phyloP scores from a whole-genome alignment of 202 grass and related monocot species.

The Carex arenaria region DNA sequence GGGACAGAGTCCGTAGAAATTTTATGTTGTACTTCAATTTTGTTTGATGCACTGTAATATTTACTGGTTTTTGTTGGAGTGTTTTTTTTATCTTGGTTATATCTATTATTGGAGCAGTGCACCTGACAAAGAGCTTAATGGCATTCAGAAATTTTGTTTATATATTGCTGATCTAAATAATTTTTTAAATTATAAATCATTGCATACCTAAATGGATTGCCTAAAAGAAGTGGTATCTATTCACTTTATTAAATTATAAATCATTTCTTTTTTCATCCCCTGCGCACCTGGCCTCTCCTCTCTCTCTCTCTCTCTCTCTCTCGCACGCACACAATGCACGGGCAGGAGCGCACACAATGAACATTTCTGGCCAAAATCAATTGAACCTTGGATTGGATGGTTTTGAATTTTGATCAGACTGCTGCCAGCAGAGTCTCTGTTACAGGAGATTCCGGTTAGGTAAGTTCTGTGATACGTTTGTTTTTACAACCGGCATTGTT shows the following conservation, averaged over 20 bases:
- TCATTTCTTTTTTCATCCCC: too few species aligned
- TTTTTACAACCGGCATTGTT: not conserved
- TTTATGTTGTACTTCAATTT: not conserved
- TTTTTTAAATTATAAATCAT: not conserved
- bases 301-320: not conserved
- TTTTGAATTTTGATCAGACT: not conserved
- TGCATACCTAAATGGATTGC: not conserved
- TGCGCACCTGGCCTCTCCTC: too few species aligned
- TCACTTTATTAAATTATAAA: too few species aligned
- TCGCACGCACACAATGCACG: not conserved
- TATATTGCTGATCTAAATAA: not conserved
- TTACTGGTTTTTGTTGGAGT: not conserved
- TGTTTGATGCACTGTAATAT: conserved; percentile 7
- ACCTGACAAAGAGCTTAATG: not conserved
- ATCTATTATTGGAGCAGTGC: not conserved
- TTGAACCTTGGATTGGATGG: not conserved
- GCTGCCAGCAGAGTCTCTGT: not conserved
- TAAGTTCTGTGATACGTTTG: not conserved
- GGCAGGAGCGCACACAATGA: not conserved
- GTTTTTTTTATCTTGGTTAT: not conserved
- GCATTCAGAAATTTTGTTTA: not conserved
- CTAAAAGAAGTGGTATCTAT: not conserved
- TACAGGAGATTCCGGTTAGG: not conserved
- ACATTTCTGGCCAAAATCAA: too few species aligned
- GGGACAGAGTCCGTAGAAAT: not conserved